Conservation (phyloP, 148 eudicot genomes). For the Drosera capensis region DNA sequence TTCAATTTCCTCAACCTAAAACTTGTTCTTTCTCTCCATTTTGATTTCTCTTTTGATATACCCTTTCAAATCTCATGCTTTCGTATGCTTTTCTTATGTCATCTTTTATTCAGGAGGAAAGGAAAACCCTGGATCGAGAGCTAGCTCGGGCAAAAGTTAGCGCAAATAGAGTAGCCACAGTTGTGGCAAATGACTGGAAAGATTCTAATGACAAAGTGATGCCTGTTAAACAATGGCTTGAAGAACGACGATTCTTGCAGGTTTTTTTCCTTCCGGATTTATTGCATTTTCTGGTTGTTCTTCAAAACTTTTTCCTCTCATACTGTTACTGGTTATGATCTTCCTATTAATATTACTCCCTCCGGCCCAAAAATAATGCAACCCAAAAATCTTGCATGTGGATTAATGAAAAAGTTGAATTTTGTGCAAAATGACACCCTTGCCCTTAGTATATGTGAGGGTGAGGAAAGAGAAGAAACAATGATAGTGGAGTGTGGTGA, state of each 20-base stretch:
- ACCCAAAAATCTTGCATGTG: too few relatives aligned
- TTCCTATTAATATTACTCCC: background rate
- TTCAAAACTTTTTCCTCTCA: background rate
- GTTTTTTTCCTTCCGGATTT: slow-evolving; percentile 8
- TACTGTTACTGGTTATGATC: background rate
- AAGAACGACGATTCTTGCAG: slow-evolving; percentile 69
- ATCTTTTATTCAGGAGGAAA: slow-evolving; percentile 35
- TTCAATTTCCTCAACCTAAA: background rate
- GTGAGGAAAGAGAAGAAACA: too few relatives aligned
- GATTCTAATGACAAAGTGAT: slow-evolving; percentile 70
- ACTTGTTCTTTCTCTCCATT: too few relatives aligned
- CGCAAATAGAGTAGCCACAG: slow-evolving; percentile 67
- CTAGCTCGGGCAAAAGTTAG: slow-evolving; percentile 71
- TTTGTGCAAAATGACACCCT: too few relatives aligned
- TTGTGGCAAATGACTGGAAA: slow-evolving; percentile 82
- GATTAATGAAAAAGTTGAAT: too few relatives aligned
- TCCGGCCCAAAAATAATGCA: too few relatives aligned
- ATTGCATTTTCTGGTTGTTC: background rate
- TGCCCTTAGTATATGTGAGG: too few relatives aligned
- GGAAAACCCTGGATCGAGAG: slow-evolving; percentile 64
- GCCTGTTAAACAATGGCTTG: slow-evolving; percentile 81
- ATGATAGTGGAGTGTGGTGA: too few relatives aligned
- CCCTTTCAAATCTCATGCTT: slow-evolving; percentile 3
- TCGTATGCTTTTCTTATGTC: background rate
- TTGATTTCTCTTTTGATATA: too few relatives aligned